Evolutionary conservation across 169 alveolate genomes (phyloP).

Genomic region (Plasmodium cynomolgi): DNA sequence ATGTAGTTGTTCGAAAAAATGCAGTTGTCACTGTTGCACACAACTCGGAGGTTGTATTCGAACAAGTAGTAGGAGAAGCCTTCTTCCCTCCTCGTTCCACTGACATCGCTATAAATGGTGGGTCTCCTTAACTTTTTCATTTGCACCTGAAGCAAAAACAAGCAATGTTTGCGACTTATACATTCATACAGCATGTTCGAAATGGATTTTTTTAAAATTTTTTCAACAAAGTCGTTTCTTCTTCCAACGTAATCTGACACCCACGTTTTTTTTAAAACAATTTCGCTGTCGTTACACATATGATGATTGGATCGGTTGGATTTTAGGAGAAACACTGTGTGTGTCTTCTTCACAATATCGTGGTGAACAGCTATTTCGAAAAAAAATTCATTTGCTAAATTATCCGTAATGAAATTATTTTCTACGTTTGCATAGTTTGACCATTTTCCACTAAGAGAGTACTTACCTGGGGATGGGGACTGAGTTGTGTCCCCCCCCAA

Average conservation of each 20-base stretch:
- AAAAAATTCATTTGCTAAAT: conserved; percentile 20
- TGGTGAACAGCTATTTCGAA: conserved; percentile 60
- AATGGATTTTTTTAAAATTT: conserved; percentile 47
- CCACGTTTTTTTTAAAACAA: conserved; percentile 31
- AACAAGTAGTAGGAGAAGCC: conserved; percentile 31
- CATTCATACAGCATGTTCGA: conserved; percentile 57
- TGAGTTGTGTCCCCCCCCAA: background rate
- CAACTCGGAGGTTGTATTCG: conserved; percentile 46
- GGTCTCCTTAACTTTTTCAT: conserved; percentile 58
- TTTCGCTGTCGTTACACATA: background rate
- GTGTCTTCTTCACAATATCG: conserved; percentile 43
- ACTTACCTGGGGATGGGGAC: background rate
- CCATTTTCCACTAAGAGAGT: conserved; percentile 43
- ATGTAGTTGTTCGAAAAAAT: conserved; percentile 51
- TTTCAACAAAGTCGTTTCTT: conserved; percentile 51
- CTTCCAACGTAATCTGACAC: conserved; percentile 59
- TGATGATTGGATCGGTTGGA: conserved; percentile 18
- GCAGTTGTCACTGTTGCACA: conserved; percentile 58
- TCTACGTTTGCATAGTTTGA: background rate
- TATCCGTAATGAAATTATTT: conserved; percentile 34
- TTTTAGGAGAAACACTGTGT: conserved; percentile 36
- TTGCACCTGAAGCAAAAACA: conserved; percentile 27
- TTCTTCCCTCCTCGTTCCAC: background rate
- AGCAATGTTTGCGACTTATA: conserved; percentile 60
- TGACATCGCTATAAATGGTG: conserved; percentile 12